Percentiles rank a stretch among this genome's conserved stretches.
These are phyloP conservation scores for Xylariaceae sp. DNA, from an alignment of 2,329 filamentous ascomycete species.

Conservation along the genomic window DNA sequence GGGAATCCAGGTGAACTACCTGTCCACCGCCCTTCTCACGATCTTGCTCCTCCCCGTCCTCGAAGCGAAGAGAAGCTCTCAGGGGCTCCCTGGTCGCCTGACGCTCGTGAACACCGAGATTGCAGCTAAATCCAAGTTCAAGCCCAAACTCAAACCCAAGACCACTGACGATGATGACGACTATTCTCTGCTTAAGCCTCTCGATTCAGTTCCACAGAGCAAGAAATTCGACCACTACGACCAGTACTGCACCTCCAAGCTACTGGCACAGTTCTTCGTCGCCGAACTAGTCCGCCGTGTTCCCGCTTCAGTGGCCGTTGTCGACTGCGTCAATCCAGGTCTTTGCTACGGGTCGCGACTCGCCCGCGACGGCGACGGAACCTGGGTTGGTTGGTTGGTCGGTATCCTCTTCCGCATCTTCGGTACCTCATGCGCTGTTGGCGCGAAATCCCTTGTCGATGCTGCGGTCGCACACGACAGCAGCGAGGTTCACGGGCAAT, in stretches of 20 bases:
- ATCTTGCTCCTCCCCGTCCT: slow-evolving; percentile 36
- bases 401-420: slow-evolving; percentile 10
- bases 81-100: not conserved
- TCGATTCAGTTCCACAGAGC: slow-evolving; percentile 1
- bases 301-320: slow-evolving; percentile 7
- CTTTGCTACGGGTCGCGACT: slow-evolving; percentile 13
- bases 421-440: slow-evolving; percentile 7
- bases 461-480: slow-evolving; percentile 9
- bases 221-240: slow-evolving; percentile 11
- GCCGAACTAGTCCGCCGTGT: slow-evolving; percentile 23
- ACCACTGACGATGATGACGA: too few species aligned
- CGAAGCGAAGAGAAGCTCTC: not conserved
- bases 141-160: too few species aligned
- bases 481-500: slow-evolving; percentile 13
- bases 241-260: slow-evolving; percentile 17
- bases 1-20: slow-evolving; percentile 46
- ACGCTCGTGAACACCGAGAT: slow-evolving; percentile 14
- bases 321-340: slow-evolving; percentile 15
- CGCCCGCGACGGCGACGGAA: slow-evolving; percentile 11
- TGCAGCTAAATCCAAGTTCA: slow-evolving; percentile 15
- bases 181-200: not conserved
- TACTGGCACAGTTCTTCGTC: slow-evolving; percentile 24
- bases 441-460: slow-evolving; percentile 8
- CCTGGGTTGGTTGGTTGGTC: slow-evolving; percentile 6
- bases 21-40: slow-evolving; percentile 45